Conservation (phyloP, 768 basidiomycete species). For the Lentinula boryana region DNA sequence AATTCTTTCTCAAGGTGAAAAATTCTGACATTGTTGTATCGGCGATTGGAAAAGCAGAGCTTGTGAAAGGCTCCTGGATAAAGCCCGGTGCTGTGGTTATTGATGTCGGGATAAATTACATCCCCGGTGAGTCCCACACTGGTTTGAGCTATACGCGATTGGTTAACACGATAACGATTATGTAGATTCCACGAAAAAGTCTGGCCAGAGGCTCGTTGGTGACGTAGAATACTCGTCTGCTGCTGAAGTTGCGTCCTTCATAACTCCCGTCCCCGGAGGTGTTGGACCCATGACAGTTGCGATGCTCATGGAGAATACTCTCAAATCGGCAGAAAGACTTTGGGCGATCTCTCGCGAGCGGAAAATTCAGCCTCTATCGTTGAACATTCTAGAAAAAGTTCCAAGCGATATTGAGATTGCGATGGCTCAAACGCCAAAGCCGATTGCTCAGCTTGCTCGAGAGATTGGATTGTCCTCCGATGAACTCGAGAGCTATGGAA, state of each 20-base stretch:
- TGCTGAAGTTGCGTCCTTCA: conserved; percentile 72
- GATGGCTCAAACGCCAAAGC: conserved; percentile 91
- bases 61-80: conserved; percentile 89
- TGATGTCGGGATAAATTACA: conserved; percentile 96
- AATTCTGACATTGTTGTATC: conserved; percentile 90
- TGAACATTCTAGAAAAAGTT: conserved; percentile 79
- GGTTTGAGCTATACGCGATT: neutral
- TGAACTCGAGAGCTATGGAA: conserved; percentile 91
- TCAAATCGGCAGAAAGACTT: conserved; percentile 74
- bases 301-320: conserved; percentile 93
- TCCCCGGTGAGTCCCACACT: conserved; percentile 55
- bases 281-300: conserved; percentile 99
- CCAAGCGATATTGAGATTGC: conserved; percentile 97
- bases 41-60: conserved; percentile 92
- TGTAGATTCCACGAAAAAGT: conserved; percentile 84
- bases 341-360: conserved; percentile 65
- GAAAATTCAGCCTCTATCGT: conserved; percentile 71
- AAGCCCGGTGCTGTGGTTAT: conserved; percentile 95
- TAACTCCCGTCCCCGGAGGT: conserved; percentile 97
- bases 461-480: conserved; percentile 85
- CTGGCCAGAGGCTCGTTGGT: conserved; percentile 92
- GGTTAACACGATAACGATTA: neutral
- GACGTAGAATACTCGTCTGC: conserved; percentile 88
- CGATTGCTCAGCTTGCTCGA: conserved; percentile 71
- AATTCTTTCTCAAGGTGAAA: conserved; percentile 49